These are phyloP conservation scores for Thraustochytrium sp. DNA, from an alignment of 352 stramenopile genomes.

Conservation along the genomic window DNA sequence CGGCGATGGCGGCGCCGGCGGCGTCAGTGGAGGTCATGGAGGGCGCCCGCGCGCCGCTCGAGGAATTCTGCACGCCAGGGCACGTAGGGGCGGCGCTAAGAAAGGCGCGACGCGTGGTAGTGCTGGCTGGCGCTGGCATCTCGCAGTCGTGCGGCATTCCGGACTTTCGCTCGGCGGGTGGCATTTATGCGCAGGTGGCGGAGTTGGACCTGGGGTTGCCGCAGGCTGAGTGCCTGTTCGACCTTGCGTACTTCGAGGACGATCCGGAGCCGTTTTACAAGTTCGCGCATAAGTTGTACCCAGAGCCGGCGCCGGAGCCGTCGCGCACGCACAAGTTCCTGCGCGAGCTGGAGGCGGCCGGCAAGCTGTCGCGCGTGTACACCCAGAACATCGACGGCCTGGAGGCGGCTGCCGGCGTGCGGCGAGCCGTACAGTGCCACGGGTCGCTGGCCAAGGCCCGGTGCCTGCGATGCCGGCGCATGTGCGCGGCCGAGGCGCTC, in stretches of 20 bases:
- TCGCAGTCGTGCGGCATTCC: constrained; percentile 92
- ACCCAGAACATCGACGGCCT: constrained; percentile 97
- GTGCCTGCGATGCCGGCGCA: constrained; percentile 71
- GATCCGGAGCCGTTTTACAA: constrained; percentile 94
- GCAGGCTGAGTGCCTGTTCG: constrained; percentile 88
- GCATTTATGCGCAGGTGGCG: constrained; percentile 67
- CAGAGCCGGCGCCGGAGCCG: constrained; percentile 50
- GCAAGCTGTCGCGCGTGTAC: constrained; percentile 83
- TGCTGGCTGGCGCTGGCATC: constrained; percentile 84
- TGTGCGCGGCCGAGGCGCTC: constrained; percentile 1
- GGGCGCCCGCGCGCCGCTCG: background rate
- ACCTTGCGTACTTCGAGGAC: constrained; percentile 90
- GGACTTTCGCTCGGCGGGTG: constrained; percentile 84
- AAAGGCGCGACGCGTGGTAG: constrained; percentile 69
- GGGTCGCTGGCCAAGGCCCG: constrained; percentile 76
- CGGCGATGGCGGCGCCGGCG: background rate
- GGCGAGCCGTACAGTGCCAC: constrained; percentile 82
- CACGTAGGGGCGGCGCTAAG: constrained; percentile 60
- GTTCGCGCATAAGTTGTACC: constrained; percentile 55
- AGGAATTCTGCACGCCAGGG: background rate
- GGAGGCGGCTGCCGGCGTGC: constrained; percentile 78
- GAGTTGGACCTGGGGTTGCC: constrained; percentile 21
- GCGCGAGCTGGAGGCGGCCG: constrained; percentile 72
- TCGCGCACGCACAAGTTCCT: constrained; percentile 89
- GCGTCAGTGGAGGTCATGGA: background rate